Evolutionary conservation across 2,329 filamentous ascomycete genomes (phyloP), one percentile per base, ranked within the genome.

Genomic region (Neofusicoccum umdonicola): DNA sequence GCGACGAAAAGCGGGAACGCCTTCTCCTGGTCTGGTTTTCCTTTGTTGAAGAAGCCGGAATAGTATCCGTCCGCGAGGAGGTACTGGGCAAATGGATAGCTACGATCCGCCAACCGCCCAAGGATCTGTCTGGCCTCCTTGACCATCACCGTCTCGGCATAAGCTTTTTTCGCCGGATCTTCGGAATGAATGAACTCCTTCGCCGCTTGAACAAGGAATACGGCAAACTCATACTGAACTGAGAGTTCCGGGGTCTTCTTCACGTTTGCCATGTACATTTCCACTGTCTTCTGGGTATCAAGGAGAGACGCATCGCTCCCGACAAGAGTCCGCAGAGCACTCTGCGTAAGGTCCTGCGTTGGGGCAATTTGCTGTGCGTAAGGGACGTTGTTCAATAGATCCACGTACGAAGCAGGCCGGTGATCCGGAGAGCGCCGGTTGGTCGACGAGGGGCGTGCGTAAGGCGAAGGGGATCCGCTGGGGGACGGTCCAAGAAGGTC

Each of bases 61-160:
- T 93, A 92, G 74, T 92, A 97, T 1, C 95, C 95, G 74, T 99
- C 95, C 19, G 88, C 95, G 12, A 99, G 87, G 76, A 98, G 98
- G 80, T 99, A 99, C 77, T 99, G 95, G 3, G 95, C 95, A 77
- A 97, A 98, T 0, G 95, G 95, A 76, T 97, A 97, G 51, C 92
- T 92, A 65, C 88, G 89, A 78, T 93, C 94, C 17, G 93, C 85
- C 60, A 98, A 84, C 67, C 89, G 90, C 78, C 96, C 92, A 50
- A 99, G 81, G 71, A 98, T 97, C 66, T 89, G 88, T 73, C 92
- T 91, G 66, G 95, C 93, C 83, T 99, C 95, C 41, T 88, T 88
- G 52, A 97, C 82, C 66, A 98, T 93, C 88, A 63, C 83, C 6
- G 52, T 45, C 45, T 64, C 17, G 77, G 72, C 71, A 31, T 65